Evolutionary conservation across 2,329 filamentous ascomycete genomes (phyloP).

Genomic region (Apiospora arundinis): DNA sequence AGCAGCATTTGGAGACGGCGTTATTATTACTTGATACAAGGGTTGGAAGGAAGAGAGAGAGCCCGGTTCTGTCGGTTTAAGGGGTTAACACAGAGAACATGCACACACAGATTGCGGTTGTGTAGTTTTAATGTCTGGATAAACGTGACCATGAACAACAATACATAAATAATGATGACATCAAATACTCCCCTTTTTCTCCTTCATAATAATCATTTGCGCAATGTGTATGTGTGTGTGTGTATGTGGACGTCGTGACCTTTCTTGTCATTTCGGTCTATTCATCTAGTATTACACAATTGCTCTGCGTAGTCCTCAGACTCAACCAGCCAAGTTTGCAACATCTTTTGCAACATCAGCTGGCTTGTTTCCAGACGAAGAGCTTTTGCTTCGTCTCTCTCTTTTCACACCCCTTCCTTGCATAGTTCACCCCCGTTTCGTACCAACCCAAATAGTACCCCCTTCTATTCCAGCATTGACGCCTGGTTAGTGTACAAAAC

Average conservation of each 20-base stretch:
- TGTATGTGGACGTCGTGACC: conserved; percentile 9
- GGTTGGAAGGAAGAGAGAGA: background rate
- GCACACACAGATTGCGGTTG: conserved; percentile 12
- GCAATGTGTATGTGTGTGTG: background rate
- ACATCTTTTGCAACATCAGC: background rate
- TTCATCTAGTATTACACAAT: conserved; percentile 20
- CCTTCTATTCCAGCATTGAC: conserved; percentile 84
- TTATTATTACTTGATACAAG: background rate
- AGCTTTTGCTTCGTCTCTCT: background rate
- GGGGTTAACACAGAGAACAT: background rate
- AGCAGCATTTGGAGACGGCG: background rate
- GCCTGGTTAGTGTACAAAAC: conserved; percentile 98
- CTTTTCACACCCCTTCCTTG: background rate
- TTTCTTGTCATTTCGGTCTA: conserved; percentile 19
- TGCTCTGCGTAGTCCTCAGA: conserved; percentile 9
- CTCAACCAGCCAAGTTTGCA: background rate
- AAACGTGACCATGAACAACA: conserved; percentile 14
- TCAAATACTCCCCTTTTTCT: background rate
- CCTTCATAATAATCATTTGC: background rate
- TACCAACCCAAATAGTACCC: background rate
- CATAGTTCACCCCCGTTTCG: background rate
- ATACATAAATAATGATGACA: conserved; percentile 5
- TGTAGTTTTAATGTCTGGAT: conserved; percentile 7
- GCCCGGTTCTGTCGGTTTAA: background rate
- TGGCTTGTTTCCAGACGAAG: background rate